Evolutionary conservation across 305 asterid species (phyloP), one percentile per base, ranked within the genome.

Genomic region (Fraxinus dipetala): DNA sequence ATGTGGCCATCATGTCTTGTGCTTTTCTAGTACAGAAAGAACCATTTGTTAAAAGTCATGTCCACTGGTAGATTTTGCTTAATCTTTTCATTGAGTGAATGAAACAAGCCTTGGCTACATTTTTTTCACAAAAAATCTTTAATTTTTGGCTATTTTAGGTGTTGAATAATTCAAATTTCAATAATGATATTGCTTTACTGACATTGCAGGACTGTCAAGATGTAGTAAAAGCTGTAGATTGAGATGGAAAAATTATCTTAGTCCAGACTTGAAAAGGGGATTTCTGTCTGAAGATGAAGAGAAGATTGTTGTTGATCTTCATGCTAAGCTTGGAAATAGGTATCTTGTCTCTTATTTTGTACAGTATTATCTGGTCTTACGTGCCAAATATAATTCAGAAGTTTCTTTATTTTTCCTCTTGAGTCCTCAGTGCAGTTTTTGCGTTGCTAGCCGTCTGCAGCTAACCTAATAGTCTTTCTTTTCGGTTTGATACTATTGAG

Each of bases 311-410:
- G 90, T 94, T 87, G 96, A 94, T 84, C 97, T 94, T 65, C 98
- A 92, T 89, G 92, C 97, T 82, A 91, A 90, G 83, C 94, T 94
- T 65, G 98, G 98, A 83, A 94, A 94, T 88, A 94, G 97, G 98
- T 40, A 40, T 40, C 28, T 5, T 9, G 8, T 56, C 7, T 54
- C 2, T 54, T 54, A 13, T 4, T 54, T n/a, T n/a, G 9, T 54
- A 2, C 7, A 14, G 22, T 51, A 51, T 3, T 51, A 16, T 51
- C 22, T 1, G 1, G 22, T 51, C 5, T 0, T n/a, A 38, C 40
- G 1, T 6, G 0, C 40, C 40, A 16, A 14, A 51, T 16, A 51
- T 51, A 51, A 3, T 16, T 16, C 63, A 51, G 9, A 2, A 43
- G 4, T 43, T 2, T 43, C n/a, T 43, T 43, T 43, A 11, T 43